These are phyloP conservation scores for Candida lessepsii DNA, from an alignment of 805 yeast genomes.

Conservation along the genomic window DNA sequence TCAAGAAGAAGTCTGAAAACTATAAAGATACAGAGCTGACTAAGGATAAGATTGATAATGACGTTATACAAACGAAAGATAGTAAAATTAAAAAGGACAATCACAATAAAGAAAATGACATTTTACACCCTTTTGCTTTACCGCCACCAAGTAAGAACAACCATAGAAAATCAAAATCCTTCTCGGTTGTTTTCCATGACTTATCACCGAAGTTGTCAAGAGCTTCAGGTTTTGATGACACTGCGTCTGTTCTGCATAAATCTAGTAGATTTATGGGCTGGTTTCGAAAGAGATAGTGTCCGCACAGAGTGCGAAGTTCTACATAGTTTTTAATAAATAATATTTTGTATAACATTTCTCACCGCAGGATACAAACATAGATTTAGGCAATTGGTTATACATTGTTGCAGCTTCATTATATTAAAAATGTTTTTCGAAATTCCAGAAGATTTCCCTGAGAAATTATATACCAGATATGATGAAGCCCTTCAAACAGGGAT, in stretches of 20 bases:
- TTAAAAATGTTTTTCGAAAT: constrained; percentile 27
- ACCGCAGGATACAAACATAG: too few species aligned
- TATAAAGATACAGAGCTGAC: neutral
- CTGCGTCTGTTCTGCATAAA: constrained; percentile 13
- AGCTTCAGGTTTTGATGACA: constrained; percentile 13
- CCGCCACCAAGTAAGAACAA: constrained; percentile 8
- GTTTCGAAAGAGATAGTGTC: constrained; percentile 21
- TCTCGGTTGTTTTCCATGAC: constrained; percentile 20
- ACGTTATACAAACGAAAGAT: too few species aligned
- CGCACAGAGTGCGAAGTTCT: neutral
- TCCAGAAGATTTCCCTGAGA: constrained; percentile 38
- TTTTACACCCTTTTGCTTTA: neutral
- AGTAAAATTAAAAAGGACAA: too few species aligned
- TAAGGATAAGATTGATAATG: too few species aligned
- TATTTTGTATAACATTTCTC: neutral
- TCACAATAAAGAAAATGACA: constrained; percentile 2
- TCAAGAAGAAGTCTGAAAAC: constrained; percentile 11
- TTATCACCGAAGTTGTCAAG: constrained; percentile 19
- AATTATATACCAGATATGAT: constrained; percentile 41
- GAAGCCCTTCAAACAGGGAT: constrained; percentile 47
- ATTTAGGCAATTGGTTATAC: too few species aligned
- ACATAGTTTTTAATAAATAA: neutral
- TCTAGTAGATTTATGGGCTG: constrained; percentile 23
- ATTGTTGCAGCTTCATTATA: too few species aligned
- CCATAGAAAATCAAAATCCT: constrained; percentile 24